phyloP scores from a whole-genome alignment of 768 basidiomycete species.

The Leccinum imitatum region DNA sequence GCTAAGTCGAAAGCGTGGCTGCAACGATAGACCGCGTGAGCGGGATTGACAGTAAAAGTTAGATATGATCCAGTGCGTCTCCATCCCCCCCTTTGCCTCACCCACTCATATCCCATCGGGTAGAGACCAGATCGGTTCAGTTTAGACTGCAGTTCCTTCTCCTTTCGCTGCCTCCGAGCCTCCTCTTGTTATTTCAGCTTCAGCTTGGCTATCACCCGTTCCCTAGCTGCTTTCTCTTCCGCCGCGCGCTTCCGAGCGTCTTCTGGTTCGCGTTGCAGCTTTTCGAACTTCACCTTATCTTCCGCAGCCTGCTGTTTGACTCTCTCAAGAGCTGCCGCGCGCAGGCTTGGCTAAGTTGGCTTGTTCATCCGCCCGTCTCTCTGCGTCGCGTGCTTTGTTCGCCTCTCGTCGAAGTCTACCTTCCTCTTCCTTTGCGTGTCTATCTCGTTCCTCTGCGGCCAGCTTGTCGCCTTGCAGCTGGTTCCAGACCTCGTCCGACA shows the following conservation, averaged over 20 bases:
- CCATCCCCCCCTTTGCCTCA: slow-evolving; percentile 40
- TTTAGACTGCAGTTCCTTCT: slow-evolving; percentile 38
- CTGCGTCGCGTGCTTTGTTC: slow-evolving; percentile 15
- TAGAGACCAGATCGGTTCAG: slow-evolving; percentile 52
- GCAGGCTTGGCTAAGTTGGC: slow-evolving; percentile 9
- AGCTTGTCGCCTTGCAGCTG: slow-evolving; percentile 43
- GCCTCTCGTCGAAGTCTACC: slow-evolving; percentile 18
- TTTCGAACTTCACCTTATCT: slow-evolving; percentile 22
- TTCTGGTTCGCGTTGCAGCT: slow-evolving; percentile 26
- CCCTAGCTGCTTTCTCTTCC: slow-evolving; percentile 26
- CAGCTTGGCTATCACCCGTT: slow-evolving; percentile 27
- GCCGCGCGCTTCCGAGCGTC: slow-evolving; percentile 24
- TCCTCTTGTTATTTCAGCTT: slow-evolving; percentile 41
- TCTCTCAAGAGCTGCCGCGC: slow-evolving; percentile 21
- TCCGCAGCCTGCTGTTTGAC: slow-evolving; percentile 18
- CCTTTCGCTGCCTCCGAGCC: slow-evolving; percentile 21
- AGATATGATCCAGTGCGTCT: slow-evolving; percentile 29
- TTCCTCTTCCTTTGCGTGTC: slow-evolving; percentile 20
- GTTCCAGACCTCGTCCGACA: slow-evolving; percentile 51
- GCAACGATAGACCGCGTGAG: not conserved
- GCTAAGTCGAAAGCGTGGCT: not conserved
- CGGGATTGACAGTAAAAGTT: not conserved
- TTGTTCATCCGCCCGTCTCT: slow-evolving; percentile 26
- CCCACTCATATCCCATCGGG: slow-evolving; percentile 45
- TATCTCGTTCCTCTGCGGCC: slow-evolving; percentile 22